Evolutionary conservation across 2,329 filamentous ascomycete species (phyloP), one percentile per base, ranked within the genome.

Genomic region (Pezicula radicicola): DNA sequence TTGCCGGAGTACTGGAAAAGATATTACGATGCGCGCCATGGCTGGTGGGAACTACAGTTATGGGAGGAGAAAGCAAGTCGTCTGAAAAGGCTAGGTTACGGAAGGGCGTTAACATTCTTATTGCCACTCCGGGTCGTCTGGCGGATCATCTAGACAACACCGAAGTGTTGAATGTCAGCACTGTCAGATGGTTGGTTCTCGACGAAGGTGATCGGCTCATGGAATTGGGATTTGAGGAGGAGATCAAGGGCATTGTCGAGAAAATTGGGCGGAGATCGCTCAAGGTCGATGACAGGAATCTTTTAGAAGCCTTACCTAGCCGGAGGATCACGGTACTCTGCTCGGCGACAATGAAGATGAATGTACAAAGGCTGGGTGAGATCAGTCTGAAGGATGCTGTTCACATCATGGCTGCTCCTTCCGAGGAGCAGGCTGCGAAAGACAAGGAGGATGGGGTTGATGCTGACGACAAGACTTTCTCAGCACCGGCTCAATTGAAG

Each of bases 141-240:
- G 88, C 86, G 4, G 94, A 99, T 73, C 94, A 99, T 70, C 73
- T 99, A 45, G 87, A 95, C 61, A 91, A 97, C 66, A 99, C 94
- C 1, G 85, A 96, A 69, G 91, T 87, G 0, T 75, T 99, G 48
- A 89, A 94, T 58, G 84, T 97, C 39, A 89, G 88, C 63, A 92
- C 87, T 19, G 93, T 97, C 4, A 80, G 93, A 54, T 99, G 94
- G 94, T 74, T 99, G 21, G 86, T 99, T 2, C 79, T 99, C 6
- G 94, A 99, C 63, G 94, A 99, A 71, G 94, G 94, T 28, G 94
- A 99, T 76, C 83, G 94, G n/a, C 75, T 99, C 67, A 97, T 99
- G 93, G 94, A 99, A 66, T 80, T 97, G 64, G 94, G 94, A 0
- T 99, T 99, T 61, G 94, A 97, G 70, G 86, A 97, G 49, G 93